Conservation (phyloP, 2,329 filamentous ascomycete species). For the Aspergillus aculeatinus region DNA sequence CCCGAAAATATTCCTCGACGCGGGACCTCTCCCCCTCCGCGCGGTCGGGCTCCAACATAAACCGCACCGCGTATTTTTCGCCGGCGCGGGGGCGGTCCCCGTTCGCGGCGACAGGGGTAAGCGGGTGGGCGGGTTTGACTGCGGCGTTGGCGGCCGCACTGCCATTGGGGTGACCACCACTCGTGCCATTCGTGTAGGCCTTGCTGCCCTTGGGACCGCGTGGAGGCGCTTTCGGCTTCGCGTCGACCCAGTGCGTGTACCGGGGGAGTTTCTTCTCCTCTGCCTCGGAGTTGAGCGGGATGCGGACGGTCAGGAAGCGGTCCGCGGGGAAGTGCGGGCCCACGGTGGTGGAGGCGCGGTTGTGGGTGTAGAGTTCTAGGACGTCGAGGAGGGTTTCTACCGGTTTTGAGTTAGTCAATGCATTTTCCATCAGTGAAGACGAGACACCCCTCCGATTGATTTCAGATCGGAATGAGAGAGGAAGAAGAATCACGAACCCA, state of each 20-base stretch:
- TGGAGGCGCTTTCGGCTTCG: conserved; percentile 15
- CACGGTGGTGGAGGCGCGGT: conserved; percentile 70
- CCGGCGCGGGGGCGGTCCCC: conserved; percentile 44
- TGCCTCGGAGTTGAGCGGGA: conserved; percentile 79
- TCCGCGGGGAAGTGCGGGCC: conserved; percentile 72
- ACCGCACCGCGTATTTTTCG: conserved; percentile 70
- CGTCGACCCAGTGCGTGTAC: conserved; percentile 55
- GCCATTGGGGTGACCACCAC: conserved; percentile 16
- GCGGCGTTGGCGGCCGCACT: conserved; percentile 17
- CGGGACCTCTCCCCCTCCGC: conserved; percentile 69
- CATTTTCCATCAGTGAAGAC: conserved; percentile 27
- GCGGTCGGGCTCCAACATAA: conserved; percentile 79
- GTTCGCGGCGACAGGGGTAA: conserved; percentile 48
- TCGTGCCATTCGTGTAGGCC: not conserved
- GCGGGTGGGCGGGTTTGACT: conserved; percentile 30
- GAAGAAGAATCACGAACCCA: conserved; percentile 42
- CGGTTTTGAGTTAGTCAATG: conserved; percentile 24
- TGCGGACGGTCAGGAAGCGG: conserved; percentile 81
- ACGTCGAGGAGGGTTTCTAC: conserved; percentile 83
- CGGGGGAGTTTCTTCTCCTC: conserved; percentile 62
- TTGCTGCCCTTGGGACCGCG: not conserved
- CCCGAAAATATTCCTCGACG: conserved; percentile 67
- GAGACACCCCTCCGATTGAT: not conserved
- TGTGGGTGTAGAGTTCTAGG: conserved; percentile 87
- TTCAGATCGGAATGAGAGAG: conserved; percentile 26